A percentile compares a stretch with the other conserved stretches of the same genome.
phyloP scores from a whole-genome alignment of 2,329 filamentous ascomycete species.

The Incumbomyces lentus region DNA sequence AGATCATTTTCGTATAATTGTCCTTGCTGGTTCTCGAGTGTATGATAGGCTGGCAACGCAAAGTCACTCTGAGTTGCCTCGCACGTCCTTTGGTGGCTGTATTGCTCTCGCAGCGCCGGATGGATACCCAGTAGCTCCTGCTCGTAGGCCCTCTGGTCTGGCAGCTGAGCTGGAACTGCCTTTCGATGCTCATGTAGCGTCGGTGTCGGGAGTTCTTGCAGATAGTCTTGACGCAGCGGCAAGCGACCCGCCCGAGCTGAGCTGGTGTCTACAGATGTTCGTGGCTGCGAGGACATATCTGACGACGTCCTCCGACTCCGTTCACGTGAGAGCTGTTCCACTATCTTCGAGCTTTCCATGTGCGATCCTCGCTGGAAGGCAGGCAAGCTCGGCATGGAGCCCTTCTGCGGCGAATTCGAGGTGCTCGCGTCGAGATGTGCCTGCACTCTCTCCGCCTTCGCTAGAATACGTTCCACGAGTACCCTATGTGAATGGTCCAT shows the following conservation, averaged over 20 bases:
- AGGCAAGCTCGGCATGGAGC: conserved; percentile 4
- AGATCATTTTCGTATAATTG: conserved; percentile 6
- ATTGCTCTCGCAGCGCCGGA: conserved; percentile 3
- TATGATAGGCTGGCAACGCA: conserved; percentile 1
- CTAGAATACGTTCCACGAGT: conserved; percentile 55
- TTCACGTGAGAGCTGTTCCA: background rate
- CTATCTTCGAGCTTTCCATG: conserved; percentile 9
- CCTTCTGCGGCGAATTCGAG: background rate
- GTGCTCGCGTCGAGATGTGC: conserved; percentile 19
- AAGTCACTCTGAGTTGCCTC: background rate
- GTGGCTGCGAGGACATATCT: background rate
- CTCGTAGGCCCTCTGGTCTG: background rate
- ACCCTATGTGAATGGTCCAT: conserved; percentile 63
- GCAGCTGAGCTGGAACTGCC: background rate
- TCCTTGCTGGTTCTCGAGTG: conserved; percentile 3
- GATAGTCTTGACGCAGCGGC: background rate
- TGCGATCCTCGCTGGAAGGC: conserved; percentile 17
- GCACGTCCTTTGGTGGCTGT: background rate
- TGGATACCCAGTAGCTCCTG: background rate
- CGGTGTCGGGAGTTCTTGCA: background rate
- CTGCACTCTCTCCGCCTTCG: conserved; percentile 38
- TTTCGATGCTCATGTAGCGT: background rate
- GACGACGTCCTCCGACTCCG: background rate
- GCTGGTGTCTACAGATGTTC: background rate
- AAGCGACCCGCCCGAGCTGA: background rate